phyloP scores from a whole-genome alignment of 73 alveolate genomes.

The Durusdinium trenchii region DNA sequence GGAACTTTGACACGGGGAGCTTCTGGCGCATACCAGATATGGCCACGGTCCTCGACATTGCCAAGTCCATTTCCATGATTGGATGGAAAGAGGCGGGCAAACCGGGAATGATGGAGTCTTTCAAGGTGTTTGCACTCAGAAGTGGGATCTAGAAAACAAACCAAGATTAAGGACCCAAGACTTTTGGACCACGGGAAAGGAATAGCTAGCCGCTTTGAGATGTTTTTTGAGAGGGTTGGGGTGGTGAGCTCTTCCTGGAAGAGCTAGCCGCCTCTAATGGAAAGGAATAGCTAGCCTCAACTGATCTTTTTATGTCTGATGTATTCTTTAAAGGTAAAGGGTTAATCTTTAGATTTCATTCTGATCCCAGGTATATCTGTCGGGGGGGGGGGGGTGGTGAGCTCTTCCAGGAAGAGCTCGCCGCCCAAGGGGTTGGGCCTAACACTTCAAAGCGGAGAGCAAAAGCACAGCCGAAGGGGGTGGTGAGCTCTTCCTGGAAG shows the following conservation, averaged over 20 bases:
- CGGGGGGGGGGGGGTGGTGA: slow-evolving; percentile 14
- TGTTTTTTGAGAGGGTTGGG: background rate
- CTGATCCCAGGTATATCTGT: background rate
- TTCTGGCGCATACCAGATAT: slow-evolving; percentile 20
- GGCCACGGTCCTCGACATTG: slow-evolving; percentile 34
- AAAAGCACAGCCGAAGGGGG: background rate
- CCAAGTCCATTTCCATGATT: background rate
- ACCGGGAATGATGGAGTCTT: background rate
- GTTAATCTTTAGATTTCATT: background rate
- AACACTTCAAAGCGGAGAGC: background rate
- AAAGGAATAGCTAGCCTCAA: background rate
- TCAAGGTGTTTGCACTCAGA: background rate
- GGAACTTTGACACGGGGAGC: background rate
- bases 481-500: too few relatives aligned
- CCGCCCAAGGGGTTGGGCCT: background rate
- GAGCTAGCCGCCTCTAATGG: background rate
- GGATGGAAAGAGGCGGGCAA: slow-evolving; percentile 21
- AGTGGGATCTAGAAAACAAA: background rate
- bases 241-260: slow-evolving; percentile 29
- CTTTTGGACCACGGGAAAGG: background rate
- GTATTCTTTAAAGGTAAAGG: background rate
- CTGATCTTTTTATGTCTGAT: background rate
- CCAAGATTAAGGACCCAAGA: background rate
- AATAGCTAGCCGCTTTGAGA: slow-evolving; percentile 13
- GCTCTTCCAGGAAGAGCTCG: slow-evolving; percentile 44